Evolutionary conservation across 73 alveolate genomes (phyloP).

Genomic region (Tetrahymena malaccensis): DNA sequence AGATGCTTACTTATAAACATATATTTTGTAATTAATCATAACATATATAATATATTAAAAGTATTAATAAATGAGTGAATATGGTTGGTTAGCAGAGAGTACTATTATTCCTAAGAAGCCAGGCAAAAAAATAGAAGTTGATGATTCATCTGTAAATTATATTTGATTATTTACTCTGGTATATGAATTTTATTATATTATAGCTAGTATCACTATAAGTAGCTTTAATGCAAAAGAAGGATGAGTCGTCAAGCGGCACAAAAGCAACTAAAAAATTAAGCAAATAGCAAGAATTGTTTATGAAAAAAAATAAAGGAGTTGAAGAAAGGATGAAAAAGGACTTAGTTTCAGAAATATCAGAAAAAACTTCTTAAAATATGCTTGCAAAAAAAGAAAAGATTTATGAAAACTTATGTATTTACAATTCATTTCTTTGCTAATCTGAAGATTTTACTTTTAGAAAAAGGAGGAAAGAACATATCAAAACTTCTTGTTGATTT

Average conservation of each 20-base stretch:
- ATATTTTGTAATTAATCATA: too few species aligned
- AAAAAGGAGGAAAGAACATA: neutral
- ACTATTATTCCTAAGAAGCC: neutral
- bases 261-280: neutral
- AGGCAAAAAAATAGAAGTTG: neutral
- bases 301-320: neutral
- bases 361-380: neutral
- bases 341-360: neutral
- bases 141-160: neutral
- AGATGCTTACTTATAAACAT: too few species aligned
- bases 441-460: neutral
- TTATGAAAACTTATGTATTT: neutral
- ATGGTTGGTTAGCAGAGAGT: neutral
- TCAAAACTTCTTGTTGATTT: neutral
- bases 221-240: neutral
- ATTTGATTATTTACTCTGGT: neutral
- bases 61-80: too few species aligned
- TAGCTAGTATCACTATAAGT: neutral
- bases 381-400: neutral
- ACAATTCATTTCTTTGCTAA: neutral
- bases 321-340: neutral
- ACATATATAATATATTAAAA: too few species aligned
- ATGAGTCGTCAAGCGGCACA: neutral
- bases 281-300: neutral
- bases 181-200: neutral